A percentile compares a stretch with the other conserved stretches of the same genome.
Evolutionary conservation across 176 grass and related monocot species (phyloP).

Genomic region (Guadua angustifolia): DNA sequence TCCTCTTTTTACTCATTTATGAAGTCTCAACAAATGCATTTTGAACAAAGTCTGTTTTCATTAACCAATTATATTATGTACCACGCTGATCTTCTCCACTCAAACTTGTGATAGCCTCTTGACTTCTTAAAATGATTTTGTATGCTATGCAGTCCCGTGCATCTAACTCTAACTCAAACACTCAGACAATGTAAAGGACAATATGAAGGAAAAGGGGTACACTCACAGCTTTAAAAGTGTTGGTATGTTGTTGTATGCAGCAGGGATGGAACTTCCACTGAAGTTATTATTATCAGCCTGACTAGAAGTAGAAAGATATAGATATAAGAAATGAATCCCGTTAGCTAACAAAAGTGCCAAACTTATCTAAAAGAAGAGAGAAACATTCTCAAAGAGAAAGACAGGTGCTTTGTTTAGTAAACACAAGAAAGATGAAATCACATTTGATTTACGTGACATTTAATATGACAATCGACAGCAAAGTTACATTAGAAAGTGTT

Average conservation of each 20-base stretch:
- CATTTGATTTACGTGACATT: neutral
- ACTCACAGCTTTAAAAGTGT: conserved; percentile 92
- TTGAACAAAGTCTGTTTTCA: neutral
- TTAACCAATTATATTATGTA: conserved; percentile 4
- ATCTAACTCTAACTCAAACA: conserved; percentile 30
- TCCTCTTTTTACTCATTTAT: too few relatives aligned
- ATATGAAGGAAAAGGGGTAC: conserved; percentile 19
- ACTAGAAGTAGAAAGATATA: conserved; percentile 57
- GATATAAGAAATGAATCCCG: conserved; percentile 38
- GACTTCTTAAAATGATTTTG: neutral
- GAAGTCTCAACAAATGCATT: neutral
- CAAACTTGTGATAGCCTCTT: neutral
- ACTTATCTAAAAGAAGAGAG: neutral
- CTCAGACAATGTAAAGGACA: neutral
- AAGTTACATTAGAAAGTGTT: conserved; percentile 28
- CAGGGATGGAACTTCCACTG: conserved; percentile 79
- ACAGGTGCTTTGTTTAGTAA: neutral
- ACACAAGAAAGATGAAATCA: neutral
- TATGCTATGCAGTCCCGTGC: neutral
- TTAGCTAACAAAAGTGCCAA: conserved; percentile 11
- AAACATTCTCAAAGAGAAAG: neutral
- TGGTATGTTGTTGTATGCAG: conserved; percentile 60
- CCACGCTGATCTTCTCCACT: neutral
- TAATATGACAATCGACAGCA: conserved; percentile 1
- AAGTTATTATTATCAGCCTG: conserved; percentile 99